Evolutionary conservation across 2,329 filamentous ascomycete species (phyloP), one percentile per base, ranked within the genome.

Genomic region (Talaromyces sp.): DNA sequence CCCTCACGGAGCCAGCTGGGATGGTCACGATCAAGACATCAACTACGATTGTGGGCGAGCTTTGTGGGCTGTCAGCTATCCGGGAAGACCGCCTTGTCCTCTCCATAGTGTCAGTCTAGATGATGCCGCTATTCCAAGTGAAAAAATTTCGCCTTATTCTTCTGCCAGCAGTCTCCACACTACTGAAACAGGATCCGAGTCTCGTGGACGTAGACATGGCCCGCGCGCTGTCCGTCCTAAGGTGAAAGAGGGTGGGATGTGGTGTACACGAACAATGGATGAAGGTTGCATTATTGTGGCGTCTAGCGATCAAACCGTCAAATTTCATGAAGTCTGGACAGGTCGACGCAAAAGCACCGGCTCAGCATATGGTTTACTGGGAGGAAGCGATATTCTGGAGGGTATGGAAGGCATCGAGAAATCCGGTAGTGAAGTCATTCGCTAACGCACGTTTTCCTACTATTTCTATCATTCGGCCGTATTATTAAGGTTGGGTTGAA

Each of bases 271-370:
- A 17, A 85, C 82, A 0, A 76, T 80, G 4, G 81, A 85, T 59
- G 89, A 93, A 63, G 90, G 89, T 0, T 96, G 91, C 68, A 87
- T 99, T 61, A 89, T 97, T 16, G 88, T 99, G 48, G 93, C 92
- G 14, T 89, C 90, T 39, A 96, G 91, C 67, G 92, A 97, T 73
- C 87, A 91, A 68, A 95, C 85, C 63, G 88, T 97, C 71, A 94
- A 94, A 68, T 97, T 97, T 65, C 91, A 97, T 71, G 92, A 97
- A 75, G 86, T 99, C 10, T 97, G 92, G 94, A 81, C 82, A n/a
- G 82, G 83, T 2, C 77, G 81, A 36, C 79, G 76, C 61, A 86
- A 82, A 65, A 75, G 77, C 8, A 82, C 79, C 17, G 72, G 77
- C 19, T 70, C 77, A 47, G 78, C 80, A 13, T 78, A 76, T 37